These are phyloP conservation scores for Melaleuca alternifolia DNA, from an alignment of 345 rosid genomes.

Conservation along the genomic window DNA sequence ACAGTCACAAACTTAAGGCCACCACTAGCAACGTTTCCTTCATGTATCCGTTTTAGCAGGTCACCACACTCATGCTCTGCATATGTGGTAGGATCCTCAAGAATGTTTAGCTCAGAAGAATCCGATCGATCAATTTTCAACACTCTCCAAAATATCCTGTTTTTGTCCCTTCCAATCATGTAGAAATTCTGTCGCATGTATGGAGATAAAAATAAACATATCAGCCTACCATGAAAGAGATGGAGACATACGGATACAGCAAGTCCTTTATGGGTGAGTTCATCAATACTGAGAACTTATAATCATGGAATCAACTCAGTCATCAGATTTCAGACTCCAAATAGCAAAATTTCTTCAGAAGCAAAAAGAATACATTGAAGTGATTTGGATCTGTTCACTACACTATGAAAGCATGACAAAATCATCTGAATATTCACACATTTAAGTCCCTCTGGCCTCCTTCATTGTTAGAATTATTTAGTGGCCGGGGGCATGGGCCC, in stretches of 20 bases:
- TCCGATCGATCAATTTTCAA: constrained; percentile 78
- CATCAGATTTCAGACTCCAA: neutral
- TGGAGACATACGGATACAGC: neutral
- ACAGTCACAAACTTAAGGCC: constrained; percentile 79
- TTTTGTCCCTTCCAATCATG: constrained; percentile 84
- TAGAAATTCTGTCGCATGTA: constrained; percentile 58
- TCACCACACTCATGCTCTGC: constrained; percentile 69
- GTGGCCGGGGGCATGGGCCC: neutral
- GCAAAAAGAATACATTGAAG: neutral
- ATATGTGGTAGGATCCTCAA: constrained; percentile 63
- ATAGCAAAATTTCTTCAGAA: neutral
- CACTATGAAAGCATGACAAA: neutral
- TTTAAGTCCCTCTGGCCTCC: neutral
- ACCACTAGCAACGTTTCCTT: constrained; percentile 74
- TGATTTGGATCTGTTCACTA: neutral
- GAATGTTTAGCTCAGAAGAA: constrained; percentile 52
- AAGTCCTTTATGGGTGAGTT: neutral
- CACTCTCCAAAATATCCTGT: constrained; percentile 60
- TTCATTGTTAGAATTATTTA: neutral
- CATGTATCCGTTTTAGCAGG: constrained; percentile 63
- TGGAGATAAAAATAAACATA: neutral
- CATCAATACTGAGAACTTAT: neutral
- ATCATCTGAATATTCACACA: neutral
- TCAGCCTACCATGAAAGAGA: neutral
- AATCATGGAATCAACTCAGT: neutral